Evolutionary conservation across 1,139 yeast genomes (phyloP), one percentile per base, ranked within the genome.

Genomic region (Pichia sp.): DNA sequence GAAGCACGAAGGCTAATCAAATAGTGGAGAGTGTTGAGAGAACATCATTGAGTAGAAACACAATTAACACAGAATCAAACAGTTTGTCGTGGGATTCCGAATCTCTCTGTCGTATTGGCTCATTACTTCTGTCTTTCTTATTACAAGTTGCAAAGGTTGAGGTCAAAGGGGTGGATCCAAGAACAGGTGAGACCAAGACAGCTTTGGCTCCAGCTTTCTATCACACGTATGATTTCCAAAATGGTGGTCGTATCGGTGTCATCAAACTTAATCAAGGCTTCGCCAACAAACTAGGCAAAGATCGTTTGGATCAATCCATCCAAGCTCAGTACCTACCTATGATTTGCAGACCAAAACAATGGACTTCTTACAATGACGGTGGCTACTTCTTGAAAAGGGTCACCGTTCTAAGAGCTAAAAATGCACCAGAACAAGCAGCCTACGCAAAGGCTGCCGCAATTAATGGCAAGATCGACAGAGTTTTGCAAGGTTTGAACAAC

Each of bases 321-420:
- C 91, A 82, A 50, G 96, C 97, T 0, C 97, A 91, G 58, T 68
- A 74, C 45, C 67, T 93, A 40, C 99, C 99, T 12, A 93, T 93
- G 98, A 66, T 93, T 41, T 83, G 84, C 9, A 74, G 77, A 43
- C 98, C 98, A 17, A 67, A 78, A 39, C 87, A 87, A 6, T 91
- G 99, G 98, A 70, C 75, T 1, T 65, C 77, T 9, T 77, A 78
- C 69, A 77, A 78, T 51, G 73, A 74, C 37, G 98, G 98, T 44
- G 97, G 96, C 0, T 86, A 85, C 53, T 65, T 74, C 40, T 81
- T 77, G 51, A 68, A 83, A 9, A 74, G 72, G 39, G 68, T 74
- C 13, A 61, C 69, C 6, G 63, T 91, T 28, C 75, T 91, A 50
- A 71, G 97, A 56, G 73, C 87, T 21, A 83, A 74, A 53, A 91